A percentile compares a stretch with the other conserved stretches of the same genome.
Evolutionary conservation across 352 stramenopile genomes (phyloP).

Genomic region (Sclerospora graminicola): DNA sequence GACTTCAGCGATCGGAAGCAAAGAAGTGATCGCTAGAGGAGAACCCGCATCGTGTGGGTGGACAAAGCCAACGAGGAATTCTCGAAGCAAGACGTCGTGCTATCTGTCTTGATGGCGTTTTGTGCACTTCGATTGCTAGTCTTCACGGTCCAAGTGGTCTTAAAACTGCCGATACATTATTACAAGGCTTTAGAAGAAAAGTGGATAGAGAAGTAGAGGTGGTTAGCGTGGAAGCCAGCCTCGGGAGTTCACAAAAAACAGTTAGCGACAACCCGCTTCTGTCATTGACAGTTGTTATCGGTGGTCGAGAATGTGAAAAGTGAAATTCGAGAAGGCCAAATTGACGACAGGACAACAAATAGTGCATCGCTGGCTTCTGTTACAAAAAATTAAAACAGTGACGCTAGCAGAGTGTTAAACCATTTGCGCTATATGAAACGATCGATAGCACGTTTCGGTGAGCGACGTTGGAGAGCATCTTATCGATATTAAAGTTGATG

Average conservation of each 20-base stretch:
- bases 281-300: slow-evolving; percentile 31
- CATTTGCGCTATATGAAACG: slow-evolving; percentile 24
- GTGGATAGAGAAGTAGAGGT: slow-evolving; percentile 1
- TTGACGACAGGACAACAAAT: slow-evolving; percentile 21
- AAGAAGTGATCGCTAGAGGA: background rate
- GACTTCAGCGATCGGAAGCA: too few species aligned
- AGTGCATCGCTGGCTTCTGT: slow-evolving; percentile 20
- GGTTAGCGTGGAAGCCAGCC: background rate
- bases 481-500: slow-evolving; percentile 15
- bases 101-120: slow-evolving; percentile 29
- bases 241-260: slow-evolving; percentile 12
- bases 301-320: slow-evolving; percentile 37
- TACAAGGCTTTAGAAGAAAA: slow-evolving; percentile 4
- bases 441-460: slow-evolving; percentile 22
- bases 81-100: too few species aligned
- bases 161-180: slow-evolving; percentile 15
- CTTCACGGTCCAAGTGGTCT: too few species aligned
- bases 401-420: slow-evolving; percentile 23
- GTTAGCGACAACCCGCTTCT: slow-evolving; percentile 22
- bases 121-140: slow-evolving; percentile 20
- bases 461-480: slow-evolving; percentile 23
- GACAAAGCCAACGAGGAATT: slow-evolving; percentile 24
- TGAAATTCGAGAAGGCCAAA: slow-evolving; percentile 20
- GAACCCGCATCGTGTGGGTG: slow-evolving; percentile 24
- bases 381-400: slow-evolving; percentile 11